phyloP scores from a whole-genome alignment of 306 rosid genomes.

The Castanospermum australe region DNA sequence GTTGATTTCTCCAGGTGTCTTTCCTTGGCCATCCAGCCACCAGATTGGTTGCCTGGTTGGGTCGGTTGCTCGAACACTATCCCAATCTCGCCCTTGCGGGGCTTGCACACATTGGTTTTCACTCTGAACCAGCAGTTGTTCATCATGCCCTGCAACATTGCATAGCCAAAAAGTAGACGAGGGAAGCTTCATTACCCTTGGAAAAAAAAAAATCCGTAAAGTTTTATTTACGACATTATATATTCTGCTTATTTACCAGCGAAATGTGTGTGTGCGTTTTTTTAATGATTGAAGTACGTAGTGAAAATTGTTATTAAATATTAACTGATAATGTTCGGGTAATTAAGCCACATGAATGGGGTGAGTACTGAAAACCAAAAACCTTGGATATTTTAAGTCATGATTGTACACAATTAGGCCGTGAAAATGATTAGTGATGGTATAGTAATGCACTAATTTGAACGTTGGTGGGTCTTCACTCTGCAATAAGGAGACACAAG shows the following conservation, averaged over 20 bases:
- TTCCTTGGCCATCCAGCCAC: slow-evolving; percentile 88
- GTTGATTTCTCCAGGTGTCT: slow-evolving; percentile 40
- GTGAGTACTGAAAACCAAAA: no score
- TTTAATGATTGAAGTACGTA: no score
- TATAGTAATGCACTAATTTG: neutral
- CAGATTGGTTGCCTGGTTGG: slow-evolving; percentile 70
- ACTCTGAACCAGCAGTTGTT: slow-evolving; percentile 90
- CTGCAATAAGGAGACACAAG: no score
- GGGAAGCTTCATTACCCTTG: no score
- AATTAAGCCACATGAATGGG: neutral
- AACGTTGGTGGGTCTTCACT: neutral
- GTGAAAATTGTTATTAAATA: neutral
- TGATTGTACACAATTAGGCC: neutral
- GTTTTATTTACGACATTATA: no score
- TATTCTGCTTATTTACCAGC: neutral
- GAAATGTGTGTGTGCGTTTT: no score
- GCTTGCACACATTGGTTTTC: slow-evolving; percentile 57
- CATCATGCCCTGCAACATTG: slow-evolving; percentile 80
- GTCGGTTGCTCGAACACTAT: slow-evolving; percentile 85
- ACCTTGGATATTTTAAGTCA: neutral
- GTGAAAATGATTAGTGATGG: neutral
- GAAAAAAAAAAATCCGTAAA: no score
- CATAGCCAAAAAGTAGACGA: neutral
- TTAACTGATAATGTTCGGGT: neutral
- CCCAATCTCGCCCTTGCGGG: slow-evolving; percentile 57